phyloP scores from a whole-genome alignment of 148 eudicot species.

The Cornus suecica region DNA sequence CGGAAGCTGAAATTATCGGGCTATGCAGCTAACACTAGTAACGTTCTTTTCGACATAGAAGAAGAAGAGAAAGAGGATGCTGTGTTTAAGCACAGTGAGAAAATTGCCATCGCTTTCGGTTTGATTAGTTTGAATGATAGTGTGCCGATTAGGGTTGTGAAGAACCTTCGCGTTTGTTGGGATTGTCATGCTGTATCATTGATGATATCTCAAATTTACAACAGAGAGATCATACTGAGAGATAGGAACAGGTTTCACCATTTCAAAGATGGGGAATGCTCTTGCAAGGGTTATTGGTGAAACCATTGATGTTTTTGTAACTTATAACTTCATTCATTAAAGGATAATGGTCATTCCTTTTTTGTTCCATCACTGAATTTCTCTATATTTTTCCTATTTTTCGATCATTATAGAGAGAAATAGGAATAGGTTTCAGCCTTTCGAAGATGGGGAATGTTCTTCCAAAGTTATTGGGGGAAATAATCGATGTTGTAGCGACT shows the following conservation, averaged over 20 bases:
- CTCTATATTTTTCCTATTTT: not conserved
- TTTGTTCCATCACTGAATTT: not conserved
- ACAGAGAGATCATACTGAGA: not conserved
- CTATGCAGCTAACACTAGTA: not conserved
- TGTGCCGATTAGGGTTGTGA: not conserved
- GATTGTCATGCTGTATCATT: not conserved
- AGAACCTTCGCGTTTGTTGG: not conserved
- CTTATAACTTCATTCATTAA: not conserved
- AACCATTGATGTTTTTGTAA: not conserved
- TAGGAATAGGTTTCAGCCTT: too few species aligned
- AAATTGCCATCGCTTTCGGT: not conserved
- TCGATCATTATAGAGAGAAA: too few species aligned
- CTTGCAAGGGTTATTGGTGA: not conserved
- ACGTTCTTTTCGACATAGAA: not conserved
- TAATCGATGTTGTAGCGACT: too few species aligned
- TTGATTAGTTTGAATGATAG: not conserved
- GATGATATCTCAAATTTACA: not conserved
- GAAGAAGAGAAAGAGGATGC: slow-evolving; percentile 1
- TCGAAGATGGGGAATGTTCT: too few species aligned
- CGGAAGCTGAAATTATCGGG: not conserved
- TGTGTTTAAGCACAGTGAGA: not conserved
- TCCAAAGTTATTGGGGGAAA: too few species aligned
- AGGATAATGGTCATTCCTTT: not conserved
- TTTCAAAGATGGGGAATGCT: not conserved
- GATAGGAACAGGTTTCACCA: not conserved